Evolutionary conservation across 208 protist species (phyloP), one percentile per base, ranked within the genome.

Genomic region (Trypanosoma platydactyli): DNA sequence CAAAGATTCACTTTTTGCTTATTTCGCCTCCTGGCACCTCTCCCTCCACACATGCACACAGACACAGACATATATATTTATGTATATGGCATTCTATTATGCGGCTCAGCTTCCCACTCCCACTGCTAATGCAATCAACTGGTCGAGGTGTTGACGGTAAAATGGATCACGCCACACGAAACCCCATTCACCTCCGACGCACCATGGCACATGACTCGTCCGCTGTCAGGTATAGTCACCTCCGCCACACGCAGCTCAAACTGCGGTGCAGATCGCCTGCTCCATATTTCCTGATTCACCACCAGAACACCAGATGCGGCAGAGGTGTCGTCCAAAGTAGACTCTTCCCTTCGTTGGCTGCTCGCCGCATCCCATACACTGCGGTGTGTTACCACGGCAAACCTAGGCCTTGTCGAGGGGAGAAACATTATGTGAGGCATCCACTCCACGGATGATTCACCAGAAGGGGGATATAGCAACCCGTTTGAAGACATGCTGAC

Each of bases 361-460:
- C 12, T 42, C 27, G 0, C 29, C 13, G 42, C 20, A 46, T 66
- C 55, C 16, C 54, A 50, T 30, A 77, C 76, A 41, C 64, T 68
- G 12, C 83, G 83, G 57, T 94, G 90, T 11, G 86, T 91, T 20
- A 94, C 83, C 11, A 82, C 45, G 0, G 83, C 86, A 66, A 95
- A 95, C 18, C 68, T 66, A 16, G 87, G 90, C 6, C 84, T 73
- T 30, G 77, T 82, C 2, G 90, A 95, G 11, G 90, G 90, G 20
- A 91, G 49, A 64, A 95, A 94, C 61, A 95, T 55, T 18, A 95
- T 73, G 64, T 95, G 90, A 6, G 90, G 90, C 68, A 94, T 80
- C 13, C 30, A 86, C 71, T 95, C 90, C 0, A 65, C 65, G 13
- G 42, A 40, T 5, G 25, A 38, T 11, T 64, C 49, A 20, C 40